Base-by-base conservation (phyloP, 1,139 yeast genomes). In the Candida labiduridarum region DNA sequence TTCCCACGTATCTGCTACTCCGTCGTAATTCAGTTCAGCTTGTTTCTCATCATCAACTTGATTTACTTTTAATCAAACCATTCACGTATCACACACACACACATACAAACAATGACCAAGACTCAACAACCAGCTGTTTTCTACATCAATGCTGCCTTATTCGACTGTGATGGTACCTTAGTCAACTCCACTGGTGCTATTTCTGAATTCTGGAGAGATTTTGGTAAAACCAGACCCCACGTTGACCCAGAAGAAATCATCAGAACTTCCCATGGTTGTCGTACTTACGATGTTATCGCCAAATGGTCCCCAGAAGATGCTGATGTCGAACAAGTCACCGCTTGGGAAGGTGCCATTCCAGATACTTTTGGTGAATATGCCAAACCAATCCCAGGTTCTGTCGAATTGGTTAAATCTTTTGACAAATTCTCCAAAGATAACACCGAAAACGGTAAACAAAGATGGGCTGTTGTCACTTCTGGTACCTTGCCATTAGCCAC, bases 381-480 rank as follows among this genome's bases (percentile, higher is more conserved):
- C 54, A 79, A 75, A 60, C 86, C 89, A 46, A 87, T 89, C 46
- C 85, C 87, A 8, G 96, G 96, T 50, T 85, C 91, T 47, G 76
- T 78, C 43, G 83, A 82, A 58, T 74, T 87, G 57, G 83, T 86
- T 55, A 77, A 82, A 61, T 70, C 79, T 12, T 76, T 87, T 52
- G 80, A 76, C 59, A 58, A 71, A 44, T 65, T 60, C 51, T 75
- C 80, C 48, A 73, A 58, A 59, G 60, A 62, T 47, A 49, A 65
- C 69, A 82, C 78, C 63, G 79, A 67, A 54, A 68, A 67, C 64
- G 72, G 73, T 54, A 54, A 68, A 59, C 81, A 76, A 64, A 74
- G 81, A 66, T 87, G 92, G 91, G 92, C 91, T 53, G 87, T 89
- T 63, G 96, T 89, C 54, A 89, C 96, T 35, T 84, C 91, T 41